Evolutionary conservation across 495 filamentous ascomycete species (phyloP), one percentile per base, ranked within the genome.

Genomic region (Mycothermus thermophilus): DNA sequence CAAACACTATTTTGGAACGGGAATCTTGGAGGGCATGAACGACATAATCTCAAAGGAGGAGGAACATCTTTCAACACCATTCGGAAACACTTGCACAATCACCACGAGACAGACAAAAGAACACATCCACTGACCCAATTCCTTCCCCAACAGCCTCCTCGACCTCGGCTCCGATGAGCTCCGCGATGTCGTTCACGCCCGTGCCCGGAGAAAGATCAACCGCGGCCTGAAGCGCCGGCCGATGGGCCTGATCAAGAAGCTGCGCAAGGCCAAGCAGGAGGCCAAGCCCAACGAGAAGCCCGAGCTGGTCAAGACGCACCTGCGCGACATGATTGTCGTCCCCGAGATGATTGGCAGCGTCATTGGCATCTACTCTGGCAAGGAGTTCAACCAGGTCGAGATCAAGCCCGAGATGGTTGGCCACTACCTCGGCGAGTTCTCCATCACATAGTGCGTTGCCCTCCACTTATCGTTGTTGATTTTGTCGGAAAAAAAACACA

Each of bases 321-420:
- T 97, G 48, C 85, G 90, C 63, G 77, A 97, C 70, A 97, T 97
- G 90, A 95, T 97, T 58, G 76, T 97, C 54, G 90, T 97, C 52
- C 90, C 80, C 47, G 90, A 97, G 77, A 94, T 97, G 88, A 97
- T 97, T 61, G 90, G 90, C 44, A 78, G 70, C 62, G 90, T 97
- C 52, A 79, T 97, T 56, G 90, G 88, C 62, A 90, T 97, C 72
- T 97, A 97, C 77, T 90, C 83, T 42, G 90, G 90, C 62, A 97
- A 97, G 77, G 92, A 95, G 69, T 97, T 96, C 79, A 97, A 97
- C 75, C 86, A 93, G 74, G 85, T 97, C 50, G 90, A 97, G 65
- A 90, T 97, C 69, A 93, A 93, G 77, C 90, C 90, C 41, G 90
- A 97, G 77, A 97, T 97, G 90, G 90, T 97, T 67, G 90, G 90